Conservation (phyloP, 805 yeast genomes). For the Ogataea ramenticola region DNA sequence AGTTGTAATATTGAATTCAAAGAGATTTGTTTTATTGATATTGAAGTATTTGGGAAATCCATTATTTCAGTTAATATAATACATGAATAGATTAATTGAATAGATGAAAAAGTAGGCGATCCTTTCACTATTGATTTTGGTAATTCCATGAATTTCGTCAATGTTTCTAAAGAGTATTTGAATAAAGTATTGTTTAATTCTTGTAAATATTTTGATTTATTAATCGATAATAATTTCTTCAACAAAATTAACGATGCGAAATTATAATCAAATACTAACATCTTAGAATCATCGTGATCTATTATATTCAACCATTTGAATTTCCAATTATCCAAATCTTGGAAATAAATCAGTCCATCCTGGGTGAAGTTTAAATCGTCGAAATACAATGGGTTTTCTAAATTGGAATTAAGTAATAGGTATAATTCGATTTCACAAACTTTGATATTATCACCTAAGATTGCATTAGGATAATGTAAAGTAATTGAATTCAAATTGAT, state of each 20-base stretch:
- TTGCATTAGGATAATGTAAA: constrained; percentile 41
- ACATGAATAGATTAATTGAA: constrained; percentile 49
- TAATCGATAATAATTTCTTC: constrained; percentile 24
- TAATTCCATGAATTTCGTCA: constrained; percentile 36
- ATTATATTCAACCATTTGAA: constrained; percentile 37
- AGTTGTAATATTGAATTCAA: constrained; percentile 42
- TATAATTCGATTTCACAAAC: constrained; percentile 41
- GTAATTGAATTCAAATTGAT: constrained; percentile 36
- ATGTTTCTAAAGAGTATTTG: constrained; percentile 35
- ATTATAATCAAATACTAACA: constrained; percentile 39
- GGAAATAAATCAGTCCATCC: constrained; percentile 10
- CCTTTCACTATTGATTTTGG: constrained; percentile 44
- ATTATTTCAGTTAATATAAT: constrained; percentile 43
- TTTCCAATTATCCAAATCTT: constrained; percentile 39
- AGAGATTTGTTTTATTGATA: constrained; percentile 31
- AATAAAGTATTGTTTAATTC: constrained; percentile 28
- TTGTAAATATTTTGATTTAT: not conserved
- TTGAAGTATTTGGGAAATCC: constrained; percentile 25
- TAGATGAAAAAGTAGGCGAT: constrained; percentile 44
- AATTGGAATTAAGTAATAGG: constrained; percentile 13
- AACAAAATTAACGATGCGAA: constrained; percentile 38
- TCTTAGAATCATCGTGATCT: constrained; percentile 40
- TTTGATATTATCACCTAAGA: constrained; percentile 48
- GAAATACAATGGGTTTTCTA: not conserved
- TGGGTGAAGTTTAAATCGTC: not conserved